These are phyloP conservation scores for Diplosphaera chodatii DNA, from an alignment of 139 green algal genomes.

Conservation along the genomic window DNA sequence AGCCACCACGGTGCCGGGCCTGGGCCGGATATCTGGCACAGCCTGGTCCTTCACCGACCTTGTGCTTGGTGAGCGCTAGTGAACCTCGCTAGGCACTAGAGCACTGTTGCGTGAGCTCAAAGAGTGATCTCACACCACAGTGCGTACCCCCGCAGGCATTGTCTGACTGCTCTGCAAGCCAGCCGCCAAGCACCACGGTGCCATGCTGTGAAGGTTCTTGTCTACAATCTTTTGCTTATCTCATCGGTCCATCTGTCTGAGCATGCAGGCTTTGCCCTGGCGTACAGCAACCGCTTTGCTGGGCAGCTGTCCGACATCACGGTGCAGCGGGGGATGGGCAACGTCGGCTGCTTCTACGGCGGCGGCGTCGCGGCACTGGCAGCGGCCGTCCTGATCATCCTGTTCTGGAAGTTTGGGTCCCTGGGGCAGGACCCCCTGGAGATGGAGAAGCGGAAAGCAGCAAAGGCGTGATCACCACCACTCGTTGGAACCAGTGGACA, in stretches of 20 bases:
- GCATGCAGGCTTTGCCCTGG: slow-evolving; percentile 65
- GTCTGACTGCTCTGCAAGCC: no score
- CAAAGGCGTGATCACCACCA: no score
- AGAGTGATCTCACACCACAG: no score
- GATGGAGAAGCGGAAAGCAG: background rate
- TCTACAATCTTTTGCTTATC: no score
- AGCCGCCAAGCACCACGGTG: no score
- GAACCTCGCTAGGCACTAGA: no score
- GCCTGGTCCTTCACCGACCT: slow-evolving; percentile 79
- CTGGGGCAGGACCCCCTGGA: slow-evolving; percentile 38
- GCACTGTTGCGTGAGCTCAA: no score
- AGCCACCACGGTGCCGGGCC: slow-evolving; percentile 32
- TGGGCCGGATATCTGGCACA: slow-evolving; percentile 69
- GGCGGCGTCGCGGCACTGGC: slow-evolving; percentile 43
- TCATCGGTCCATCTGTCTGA: no score
- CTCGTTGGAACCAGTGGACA: no score
- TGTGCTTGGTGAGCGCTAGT: slow-evolving; percentile 55
- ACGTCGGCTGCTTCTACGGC: slow-evolving; percentile 71
- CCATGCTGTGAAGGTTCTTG: no score
- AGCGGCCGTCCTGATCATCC: slow-evolving; percentile 39
- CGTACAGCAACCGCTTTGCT: slow-evolving; percentile 58
- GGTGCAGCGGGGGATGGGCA: slow-evolving; percentile 32
- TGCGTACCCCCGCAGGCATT: no score
- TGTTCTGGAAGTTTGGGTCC: slow-evolving; percentile 51
- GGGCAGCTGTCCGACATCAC: slow-evolving; percentile 60